Conservation (phyloP, 2,329 filamentous ascomycete species). For the Teratosphaeria viscida region DNA sequence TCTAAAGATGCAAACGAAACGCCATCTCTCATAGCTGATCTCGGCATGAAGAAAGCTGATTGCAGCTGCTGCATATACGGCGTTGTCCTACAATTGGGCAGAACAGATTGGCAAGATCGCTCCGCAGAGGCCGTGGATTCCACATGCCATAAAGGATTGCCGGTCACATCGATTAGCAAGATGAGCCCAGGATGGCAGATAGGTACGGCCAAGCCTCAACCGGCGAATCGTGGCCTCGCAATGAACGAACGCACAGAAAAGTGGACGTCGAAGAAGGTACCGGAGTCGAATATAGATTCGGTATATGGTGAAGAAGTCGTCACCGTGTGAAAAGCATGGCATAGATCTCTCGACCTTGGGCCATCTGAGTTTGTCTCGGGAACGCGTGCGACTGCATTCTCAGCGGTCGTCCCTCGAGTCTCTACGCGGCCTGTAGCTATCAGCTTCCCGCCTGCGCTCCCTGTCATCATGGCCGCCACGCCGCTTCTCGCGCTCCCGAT, state of each 20-base stretch:
- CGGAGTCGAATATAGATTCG: not conserved
- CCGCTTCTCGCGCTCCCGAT: slow-evolving; percentile 2
- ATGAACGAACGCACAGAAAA: not conserved
- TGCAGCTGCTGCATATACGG: not conserved
- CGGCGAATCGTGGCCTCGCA: not conserved
- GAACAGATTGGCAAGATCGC: not conserved
- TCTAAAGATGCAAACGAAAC: no score
- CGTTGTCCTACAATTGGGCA: not conserved
- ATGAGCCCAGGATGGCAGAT: not conserved
- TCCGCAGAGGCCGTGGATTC: not conserved
- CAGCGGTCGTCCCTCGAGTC: slow-evolving; percentile 8
- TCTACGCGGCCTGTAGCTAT: not conserved
- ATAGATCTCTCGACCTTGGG: not conserved
- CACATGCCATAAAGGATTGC: not conserved
- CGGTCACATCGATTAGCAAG: not conserved
- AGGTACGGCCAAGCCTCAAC: not conserved
- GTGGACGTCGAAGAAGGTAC: not conserved
- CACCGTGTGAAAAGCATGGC: not conserved
- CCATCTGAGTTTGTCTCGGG: not conserved
- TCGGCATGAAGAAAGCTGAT: no score
- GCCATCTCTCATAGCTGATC: no score
- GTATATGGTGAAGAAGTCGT: not conserved
- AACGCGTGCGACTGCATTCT: not conserved
- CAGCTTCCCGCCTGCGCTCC: slow-evolving; percentile 1
- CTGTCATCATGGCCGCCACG: not conserved